Evolutionary conservation across 139 green algal genomes (phyloP).

Genomic region (Chlorella sp.): DNA sequence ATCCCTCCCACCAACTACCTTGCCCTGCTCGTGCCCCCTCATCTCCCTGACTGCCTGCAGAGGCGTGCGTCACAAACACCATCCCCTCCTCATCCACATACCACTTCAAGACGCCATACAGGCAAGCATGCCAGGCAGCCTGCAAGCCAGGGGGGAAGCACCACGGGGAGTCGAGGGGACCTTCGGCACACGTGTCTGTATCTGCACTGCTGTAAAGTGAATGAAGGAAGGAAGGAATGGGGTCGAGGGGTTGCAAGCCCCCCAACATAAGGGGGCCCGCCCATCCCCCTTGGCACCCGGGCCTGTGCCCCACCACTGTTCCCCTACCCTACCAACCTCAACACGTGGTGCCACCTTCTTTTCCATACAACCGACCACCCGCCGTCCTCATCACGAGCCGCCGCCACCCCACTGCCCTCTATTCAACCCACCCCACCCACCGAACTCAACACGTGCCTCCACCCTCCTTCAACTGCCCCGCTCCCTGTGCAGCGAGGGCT

Average conservation of each 20-base stretch:
- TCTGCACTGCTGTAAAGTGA: too few species aligned
- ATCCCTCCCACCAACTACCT: background rate
- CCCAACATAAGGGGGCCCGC: too few species aligned
- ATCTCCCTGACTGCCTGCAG: background rate
- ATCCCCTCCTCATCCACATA: conserved; percentile 46
- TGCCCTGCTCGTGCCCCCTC: too few species aligned
- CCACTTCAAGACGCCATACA: conserved; percentile 72
- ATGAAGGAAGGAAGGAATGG: too few species aligned
- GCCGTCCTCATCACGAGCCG: too few species aligned
- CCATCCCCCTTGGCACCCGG: background rate
- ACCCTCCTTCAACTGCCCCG: background rate
- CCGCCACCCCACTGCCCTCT: too few species aligned
- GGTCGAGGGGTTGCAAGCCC: background rate
- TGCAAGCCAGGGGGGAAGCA: background rate
- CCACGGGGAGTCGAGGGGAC: too few species aligned
- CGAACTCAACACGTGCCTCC: background rate
- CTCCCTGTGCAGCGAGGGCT: conserved; percentile 57
- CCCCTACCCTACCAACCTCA: too few species aligned
- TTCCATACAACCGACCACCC: too few species aligned
- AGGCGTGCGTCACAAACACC: conserved; percentile 63
- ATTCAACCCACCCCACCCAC: too few species aligned
- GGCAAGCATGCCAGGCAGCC: background rate
- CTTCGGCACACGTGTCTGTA: too few species aligned
- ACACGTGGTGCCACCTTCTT: background rate
- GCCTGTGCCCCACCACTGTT: background rate